Base-by-base conservation (phyloP, 495 filamentous ascomycete species). In the Hyaloscypha finlandica region DNA sequence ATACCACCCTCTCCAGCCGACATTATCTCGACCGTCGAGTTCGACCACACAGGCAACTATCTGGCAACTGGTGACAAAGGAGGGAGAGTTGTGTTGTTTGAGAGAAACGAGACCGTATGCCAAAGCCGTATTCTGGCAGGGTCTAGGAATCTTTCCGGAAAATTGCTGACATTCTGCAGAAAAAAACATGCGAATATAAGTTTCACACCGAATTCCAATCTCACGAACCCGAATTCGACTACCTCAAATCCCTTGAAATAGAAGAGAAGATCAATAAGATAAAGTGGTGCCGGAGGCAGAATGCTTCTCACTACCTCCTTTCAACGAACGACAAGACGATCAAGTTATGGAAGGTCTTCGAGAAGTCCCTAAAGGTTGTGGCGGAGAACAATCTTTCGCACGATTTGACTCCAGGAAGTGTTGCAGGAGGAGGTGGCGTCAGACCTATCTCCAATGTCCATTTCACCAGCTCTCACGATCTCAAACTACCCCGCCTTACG, bases 231-330 rank as follows among this genome's bases (percentile, higher is more conserved):
- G 95, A 99, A 78, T 99, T 99, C 78, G 95, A 99, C 76, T 99
- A 99, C 78, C 87, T 99, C 64, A 99, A 99, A 81, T 99, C 95
- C 25, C 85, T 99, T 66, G 95, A 99, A 81, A 99, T 99, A 71
- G 95, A 99, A 85, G 95, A 99, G 81, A 99, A 99, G 83, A 99
- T 99, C 85, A 99, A 99, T 85, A 99, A 99, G 84, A 99, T 99
- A 79, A 99, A 98, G 82, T 99, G 95, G 95, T 99, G 95, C 78
- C 88, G 91, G 73, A 88, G 95, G 79, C 93, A 97, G 78, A 99
- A 99, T 84, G 91, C 95, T 68, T 97, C 95, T 42, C 95, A 99
- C 80, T 99, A 97, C 78, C 89, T 99, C 31, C 89, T 99, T 54
- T 98, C 95, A 12, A 99, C 95, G 63, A 99, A 99, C 77, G 95